These are phyloP conservation scores for Paraphaeosphaeria sporulosa DNA, from an alignment of 2,329 filamentous ascomycete genomes.

Conservation along the genomic window DNA sequence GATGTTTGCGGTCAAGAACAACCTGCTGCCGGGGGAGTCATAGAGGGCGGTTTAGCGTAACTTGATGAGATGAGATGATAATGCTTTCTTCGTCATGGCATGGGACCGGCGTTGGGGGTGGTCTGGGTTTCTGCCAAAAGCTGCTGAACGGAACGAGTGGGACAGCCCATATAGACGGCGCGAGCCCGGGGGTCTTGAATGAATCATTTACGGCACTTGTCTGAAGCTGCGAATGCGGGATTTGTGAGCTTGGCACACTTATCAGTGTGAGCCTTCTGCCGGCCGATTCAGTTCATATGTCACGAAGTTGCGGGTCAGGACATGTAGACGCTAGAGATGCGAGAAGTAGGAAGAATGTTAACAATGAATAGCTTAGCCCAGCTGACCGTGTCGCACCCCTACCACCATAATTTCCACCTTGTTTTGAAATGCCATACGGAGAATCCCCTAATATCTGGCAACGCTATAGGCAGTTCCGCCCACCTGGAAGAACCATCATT, in stretches of 20 bases:
- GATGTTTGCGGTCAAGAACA: slow-evolving; percentile 94
- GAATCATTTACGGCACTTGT: slow-evolving; percentile 7
- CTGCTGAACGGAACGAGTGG: slow-evolving; percentile 22
- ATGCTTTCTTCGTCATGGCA: slow-evolving; percentile 46
- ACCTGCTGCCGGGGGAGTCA: slow-evolving; percentile 65
- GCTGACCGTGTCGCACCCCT: too few species aligned
- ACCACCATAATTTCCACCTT: too few species aligned
- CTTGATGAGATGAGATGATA: slow-evolving; percentile 37
- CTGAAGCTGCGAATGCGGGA: neutral
- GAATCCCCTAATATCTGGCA: too few species aligned
- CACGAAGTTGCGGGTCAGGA: too few species aligned
- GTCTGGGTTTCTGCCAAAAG: slow-evolving; percentile 19
- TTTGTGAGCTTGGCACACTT: neutral
- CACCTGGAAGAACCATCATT: too few species aligned
- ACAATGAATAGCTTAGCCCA: too few species aligned
- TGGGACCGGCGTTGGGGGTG: slow-evolving; percentile 49
- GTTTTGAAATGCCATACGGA: too few species aligned
- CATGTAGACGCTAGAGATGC: too few species aligned
- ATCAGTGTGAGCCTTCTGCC: too few species aligned
- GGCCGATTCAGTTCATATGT: neutral
- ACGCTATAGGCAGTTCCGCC: too few species aligned
- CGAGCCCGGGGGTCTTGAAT: slow-evolving; percentile 9
- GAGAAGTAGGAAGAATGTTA: too few species aligned
- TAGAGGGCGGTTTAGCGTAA: slow-evolving; percentile 14
- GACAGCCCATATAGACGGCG: slow-evolving; percentile 28